Evolutionary conservation across 495 filamentous ascomycete species (phyloP), one percentile per base, ranked within the genome.

Genomic region (Aspergillus steynii): DNA sequence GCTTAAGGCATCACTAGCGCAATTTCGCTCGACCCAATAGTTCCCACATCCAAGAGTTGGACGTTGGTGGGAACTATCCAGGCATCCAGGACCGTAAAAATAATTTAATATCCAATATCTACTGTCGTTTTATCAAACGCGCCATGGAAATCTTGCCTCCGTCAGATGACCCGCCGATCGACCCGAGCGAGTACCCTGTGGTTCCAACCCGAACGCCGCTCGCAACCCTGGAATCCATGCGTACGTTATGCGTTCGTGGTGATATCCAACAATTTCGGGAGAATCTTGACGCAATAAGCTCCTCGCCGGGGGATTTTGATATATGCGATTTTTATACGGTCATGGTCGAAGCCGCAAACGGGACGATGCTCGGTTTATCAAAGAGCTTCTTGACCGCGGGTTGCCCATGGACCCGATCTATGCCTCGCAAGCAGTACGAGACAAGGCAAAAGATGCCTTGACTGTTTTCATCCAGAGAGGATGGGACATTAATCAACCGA

Each of bases 401-500:
- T 50, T 60, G 7, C 59, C 59, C 47, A 61, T 63, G 42, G 52
- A 49, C 42, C 59, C 32, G 42, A 25, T 65, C 54, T 61, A 61
- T 55, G 55, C 60, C 7, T 50, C 29, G 25, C 57, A 61, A 57
- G 62, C 60, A 25, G 53, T 59, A 5, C 14, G 55, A 50, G 31
- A 47, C 5, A 55, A 68, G 49, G 59, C 34, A 9, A 68, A 65
- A 47, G 37, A 58, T 59, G 29, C 52, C 50, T 31, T 65, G 10
- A 37, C 53, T 25, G 50, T 28, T 34, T 65, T 62, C 28, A 26
- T 56, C 32, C 12, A 60, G 34, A 56, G 51, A 45, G 56, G 59
- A n/a, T 65, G 59, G 65, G 47, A 65, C 62, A 68, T 65, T 26
- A 65, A 65, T 59, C n/a, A 67, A 29, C 61, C 65, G 14, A 58